A percentile compares a stretch with the other conserved stretches of the same genome.
These are phyloP conservation scores for Panus rudis DNA, from an alignment of 768 basidiomycete species.

Conservation along the genomic window DNA sequence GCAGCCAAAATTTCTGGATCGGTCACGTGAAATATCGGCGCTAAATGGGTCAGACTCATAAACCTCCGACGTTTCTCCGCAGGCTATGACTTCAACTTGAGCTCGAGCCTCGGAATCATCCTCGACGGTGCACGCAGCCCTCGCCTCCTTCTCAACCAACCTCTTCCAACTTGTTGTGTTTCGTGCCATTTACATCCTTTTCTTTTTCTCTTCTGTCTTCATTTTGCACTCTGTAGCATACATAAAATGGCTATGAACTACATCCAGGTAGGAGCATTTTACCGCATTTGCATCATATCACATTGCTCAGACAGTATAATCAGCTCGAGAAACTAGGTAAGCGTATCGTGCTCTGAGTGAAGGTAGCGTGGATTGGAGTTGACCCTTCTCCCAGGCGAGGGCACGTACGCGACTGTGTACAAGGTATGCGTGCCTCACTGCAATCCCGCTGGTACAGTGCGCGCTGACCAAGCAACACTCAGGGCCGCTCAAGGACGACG, in stretches of 20 bases:
- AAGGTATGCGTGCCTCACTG: constrained; percentile 65
- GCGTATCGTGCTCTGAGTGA: background rate
- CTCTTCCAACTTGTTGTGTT: background rate
- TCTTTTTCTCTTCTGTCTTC: constrained; percentile 4
- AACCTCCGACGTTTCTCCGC: no score
- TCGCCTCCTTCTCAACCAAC: no score
- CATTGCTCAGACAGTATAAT: background rate
- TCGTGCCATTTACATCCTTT: background rate
- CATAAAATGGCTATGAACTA: constrained; percentile 40
- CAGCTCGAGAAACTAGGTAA: constrained; percentile 82
- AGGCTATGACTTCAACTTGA: no score
- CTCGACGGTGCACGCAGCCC: no score
- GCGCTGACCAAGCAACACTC: no score
- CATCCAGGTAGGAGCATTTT: constrained; percentile 38
- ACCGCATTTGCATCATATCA: background rate
- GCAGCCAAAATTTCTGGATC: no score
- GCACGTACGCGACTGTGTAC: constrained; percentile 96
- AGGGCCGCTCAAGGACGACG: constrained; percentile 96
- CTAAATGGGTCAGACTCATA: no score
- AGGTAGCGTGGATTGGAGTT: constrained; percentile 1
- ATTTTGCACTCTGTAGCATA: constrained; percentile 1
- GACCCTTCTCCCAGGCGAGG: constrained; percentile 54
- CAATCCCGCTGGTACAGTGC: no score
- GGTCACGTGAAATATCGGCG: no score
- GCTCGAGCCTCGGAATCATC: no score